Evolutionary conservation across 1,284 basidiomycete species (phyloP).

Genomic region (Tranzscheliella williamsii): DNA sequence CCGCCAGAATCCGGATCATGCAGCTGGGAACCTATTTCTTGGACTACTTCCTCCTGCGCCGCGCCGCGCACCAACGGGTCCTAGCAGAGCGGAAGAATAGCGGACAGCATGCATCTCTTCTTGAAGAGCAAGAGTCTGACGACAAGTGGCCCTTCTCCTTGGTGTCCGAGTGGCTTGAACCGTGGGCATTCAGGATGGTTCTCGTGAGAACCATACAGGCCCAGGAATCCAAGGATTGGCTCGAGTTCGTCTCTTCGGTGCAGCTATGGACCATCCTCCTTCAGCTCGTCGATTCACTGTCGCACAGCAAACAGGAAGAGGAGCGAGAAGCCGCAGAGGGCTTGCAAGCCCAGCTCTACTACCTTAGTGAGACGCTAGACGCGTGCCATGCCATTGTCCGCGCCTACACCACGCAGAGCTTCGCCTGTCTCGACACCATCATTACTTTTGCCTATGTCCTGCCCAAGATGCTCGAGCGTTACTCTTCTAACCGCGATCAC

Average conservation of each 20-base stretch:
- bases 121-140: background rate
- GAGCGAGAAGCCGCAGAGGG: conserved; percentile 51
- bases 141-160: conserved; percentile 45
- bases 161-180: conserved; percentile 52
- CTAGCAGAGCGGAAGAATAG: background rate
- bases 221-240: conserved; percentile 48
- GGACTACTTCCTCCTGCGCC: conserved; percentile 54
- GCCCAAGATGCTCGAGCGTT: conserved; percentile 56
- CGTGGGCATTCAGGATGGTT: conserved; percentile 57
- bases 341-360: conserved; percentile 56
- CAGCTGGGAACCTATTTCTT: conserved; percentile 55
- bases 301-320: conserved; percentile 31
- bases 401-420: conserved; percentile 53
- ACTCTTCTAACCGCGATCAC: conserved; percentile 49
- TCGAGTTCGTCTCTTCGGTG: conserved; percentile 53
- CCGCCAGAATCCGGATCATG: conserved; percentile 54
- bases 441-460: conserved; percentile 52
- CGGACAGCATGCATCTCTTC: background rate
- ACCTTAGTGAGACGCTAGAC: conserved; percentile 53
- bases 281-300: conserved; percentile 51
- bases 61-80: conserved; percentile 1
- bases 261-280: conserved; percentile 57
- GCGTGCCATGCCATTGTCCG: conserved; percentile 45
- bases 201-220: conserved; percentile 45
- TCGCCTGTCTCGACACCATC: conserved; percentile 52